Conservation (phyloP, 208 protist species). For the Trypanosoma boissoni region DNA sequence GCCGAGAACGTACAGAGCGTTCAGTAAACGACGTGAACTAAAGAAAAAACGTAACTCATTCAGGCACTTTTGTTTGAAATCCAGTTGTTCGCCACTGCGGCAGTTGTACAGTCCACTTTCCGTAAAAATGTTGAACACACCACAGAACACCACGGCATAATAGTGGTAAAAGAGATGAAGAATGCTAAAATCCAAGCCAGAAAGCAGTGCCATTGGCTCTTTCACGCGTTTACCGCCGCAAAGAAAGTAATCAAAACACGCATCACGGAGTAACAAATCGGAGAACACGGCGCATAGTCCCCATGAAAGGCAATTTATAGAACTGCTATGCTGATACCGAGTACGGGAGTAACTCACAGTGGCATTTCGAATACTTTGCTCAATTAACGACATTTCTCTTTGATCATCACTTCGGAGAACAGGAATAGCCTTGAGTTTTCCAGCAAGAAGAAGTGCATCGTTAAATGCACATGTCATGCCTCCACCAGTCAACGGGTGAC, state of each 20-base stretch:
- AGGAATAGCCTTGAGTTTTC: conserved; percentile 57
- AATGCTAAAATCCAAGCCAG: conserved; percentile 68
- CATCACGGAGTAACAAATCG: conserved; percentile 56
- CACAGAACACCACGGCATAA: conserved; percentile 76
- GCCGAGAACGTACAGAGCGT: conserved; percentile 55
- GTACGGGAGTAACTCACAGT: conserved; percentile 57
- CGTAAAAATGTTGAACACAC: conserved; percentile 46
- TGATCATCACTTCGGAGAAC: conserved; percentile 36
- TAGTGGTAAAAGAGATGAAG: conserved; percentile 81
- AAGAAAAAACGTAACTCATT: conserved; percentile 60
- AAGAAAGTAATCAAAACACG: conserved; percentile 91
- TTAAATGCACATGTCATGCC: conserved; percentile 91
- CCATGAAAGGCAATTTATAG: conserved; percentile 92
- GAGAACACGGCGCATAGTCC: conserved; percentile 89
- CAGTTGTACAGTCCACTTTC: conserved; percentile 39
- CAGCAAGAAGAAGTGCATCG: conserved; percentile 70
- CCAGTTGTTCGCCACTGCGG: conserved; percentile 1
- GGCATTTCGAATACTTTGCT: conserved; percentile 54
- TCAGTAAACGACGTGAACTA: conserved; percentile 47
- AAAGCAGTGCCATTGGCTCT: conserved; percentile 84
- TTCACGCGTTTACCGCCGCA: conserved; percentile 80
- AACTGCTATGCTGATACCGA: conserved; percentile 70
- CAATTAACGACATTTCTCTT: conserved; percentile 45
- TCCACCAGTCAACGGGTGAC: conserved; percentile 92
- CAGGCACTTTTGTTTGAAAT: conserved; percentile 30